phyloP scores from a whole-genome alignment of 2,329 filamentous ascomycete species.

The Aspergillus sp. region DNA sequence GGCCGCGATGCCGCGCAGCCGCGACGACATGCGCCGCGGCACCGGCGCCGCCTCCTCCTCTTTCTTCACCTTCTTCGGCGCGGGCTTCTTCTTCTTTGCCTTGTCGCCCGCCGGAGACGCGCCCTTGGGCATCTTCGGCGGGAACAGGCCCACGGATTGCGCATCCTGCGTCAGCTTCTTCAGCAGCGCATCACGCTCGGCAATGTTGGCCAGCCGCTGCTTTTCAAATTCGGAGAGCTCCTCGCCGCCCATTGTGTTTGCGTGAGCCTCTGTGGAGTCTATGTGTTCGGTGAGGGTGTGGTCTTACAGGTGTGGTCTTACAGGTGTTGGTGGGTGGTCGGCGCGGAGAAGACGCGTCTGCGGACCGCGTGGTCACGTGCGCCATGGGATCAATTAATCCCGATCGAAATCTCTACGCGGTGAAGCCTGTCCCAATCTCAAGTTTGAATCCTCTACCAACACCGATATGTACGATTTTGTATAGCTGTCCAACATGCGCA shows the following conservation, averaged over 20 bases:
- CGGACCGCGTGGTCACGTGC: not conserved
- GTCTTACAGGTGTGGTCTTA: not conserved
- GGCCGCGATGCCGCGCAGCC: conserved; percentile 60
- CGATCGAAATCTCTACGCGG: too few relatives aligned
- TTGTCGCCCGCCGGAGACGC: conserved; percentile 38
- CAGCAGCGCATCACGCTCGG: conserved; percentile 76
- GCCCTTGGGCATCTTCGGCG: conserved; percentile 50
- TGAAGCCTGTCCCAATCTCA: too few relatives aligned
- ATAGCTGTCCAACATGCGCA: conserved; percentile 22
- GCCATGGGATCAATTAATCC: not conserved
- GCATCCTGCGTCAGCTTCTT: conserved; percentile 70
- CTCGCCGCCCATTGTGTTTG: conserved; percentile 31
- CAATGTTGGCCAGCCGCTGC: conserved; percentile 80
- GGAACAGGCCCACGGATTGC: conserved; percentile 66
- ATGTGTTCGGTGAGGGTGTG: not conserved
- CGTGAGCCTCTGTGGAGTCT: not conserved
- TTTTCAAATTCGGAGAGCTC: conserved; percentile 83
- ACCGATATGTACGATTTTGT: too few relatives aligned
- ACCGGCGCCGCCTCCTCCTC: conserved; percentile 55
- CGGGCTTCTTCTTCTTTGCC: conserved; percentile 47
- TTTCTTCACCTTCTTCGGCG: conserved; percentile 61
- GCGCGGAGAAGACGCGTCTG: conserved; percentile 2
- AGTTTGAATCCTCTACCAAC: too few relatives aligned
- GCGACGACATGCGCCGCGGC: conserved; percentile 60
- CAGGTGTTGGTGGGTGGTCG: not conserved